Evolutionary conservation across 306 rosid species (phyloP).

Genomic region (Benincasa hispida): DNA sequence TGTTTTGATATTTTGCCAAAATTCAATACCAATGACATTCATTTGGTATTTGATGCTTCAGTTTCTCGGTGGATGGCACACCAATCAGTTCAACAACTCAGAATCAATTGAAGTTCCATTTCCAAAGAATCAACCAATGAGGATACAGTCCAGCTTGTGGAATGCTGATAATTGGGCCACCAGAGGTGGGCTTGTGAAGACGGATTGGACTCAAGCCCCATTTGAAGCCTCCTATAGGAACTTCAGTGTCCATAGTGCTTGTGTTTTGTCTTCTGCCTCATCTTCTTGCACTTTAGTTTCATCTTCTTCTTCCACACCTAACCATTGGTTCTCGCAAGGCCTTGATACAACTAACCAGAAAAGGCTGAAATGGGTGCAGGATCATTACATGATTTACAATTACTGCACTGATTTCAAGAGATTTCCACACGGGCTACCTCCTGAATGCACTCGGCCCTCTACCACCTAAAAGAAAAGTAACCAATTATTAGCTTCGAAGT

Average conservation of each 20-base stretch:
- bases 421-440: slow-evolving; percentile 21
- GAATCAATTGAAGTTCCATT: slow-evolving; percentile 43
- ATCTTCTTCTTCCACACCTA: slow-evolving; percentile 11
- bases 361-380: slow-evolving; percentile 38
- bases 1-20: too few relatives aligned
- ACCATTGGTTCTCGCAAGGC: slow-evolving; percentile 26
- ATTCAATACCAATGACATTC: background rate
- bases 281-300: slow-evolving; percentile 34
- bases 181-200: slow-evolving; percentile 59
- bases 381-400: slow-evolving; percentile 39
- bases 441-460: slow-evolving; percentile 10
- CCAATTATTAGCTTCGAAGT: background rate
- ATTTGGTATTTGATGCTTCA: background rate
- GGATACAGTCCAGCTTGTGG: slow-evolving; percentile 52
- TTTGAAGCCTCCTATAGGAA: slow-evolving; percentile 46
- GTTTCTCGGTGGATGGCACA: slow-evolving; percentile 41
- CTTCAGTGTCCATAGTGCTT: slow-evolving; percentile 33
- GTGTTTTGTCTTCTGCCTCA: slow-evolving; percentile 36
- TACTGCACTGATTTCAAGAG: slow-evolving; percentile 21
- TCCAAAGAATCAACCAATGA: slow-evolving; percentile 57
- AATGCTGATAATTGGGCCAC: slow-evolving; percentile 80
- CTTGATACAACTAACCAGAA: slow-evolving; percentile 17
- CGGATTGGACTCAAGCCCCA: slow-evolving; percentile 56
- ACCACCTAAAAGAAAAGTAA: background rate
- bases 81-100: slow-evolving; percentile 62